These are phyloP conservation scores for Sclerotinia sclerotiorum DNA, from an alignment of 2,329 filamentous ascomycete species.

Conservation along the genomic window DNA sequence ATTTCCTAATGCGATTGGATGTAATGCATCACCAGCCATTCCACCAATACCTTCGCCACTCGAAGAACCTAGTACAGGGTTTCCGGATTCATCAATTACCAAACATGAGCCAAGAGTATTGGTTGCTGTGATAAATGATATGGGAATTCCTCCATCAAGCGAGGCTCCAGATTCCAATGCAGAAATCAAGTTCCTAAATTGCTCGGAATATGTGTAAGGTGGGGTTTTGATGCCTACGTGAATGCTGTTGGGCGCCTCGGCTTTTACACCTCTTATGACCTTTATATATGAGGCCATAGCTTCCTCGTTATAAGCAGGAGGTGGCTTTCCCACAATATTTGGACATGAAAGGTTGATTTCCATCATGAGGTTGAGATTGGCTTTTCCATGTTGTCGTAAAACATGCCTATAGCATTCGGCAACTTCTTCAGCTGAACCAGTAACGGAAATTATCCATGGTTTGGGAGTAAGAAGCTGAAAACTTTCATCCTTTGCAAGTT, in stretches of 20 bases:
- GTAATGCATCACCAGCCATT: constrained; percentile 69
- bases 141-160: constrained; percentile 41
- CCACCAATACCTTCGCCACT: constrained; percentile 62
- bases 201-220: constrained; percentile 69
- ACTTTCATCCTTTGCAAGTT: constrained; percentile 43
- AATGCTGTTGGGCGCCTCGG: constrained; percentile 17
- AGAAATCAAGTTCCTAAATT: constrained; percentile 58
- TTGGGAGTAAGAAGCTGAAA: constrained; percentile 45
- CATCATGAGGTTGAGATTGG: constrained; percentile 49
- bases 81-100: constrained; percentile 46
- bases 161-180: constrained; percentile 46
- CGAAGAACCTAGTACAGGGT: constrained; percentile 51
- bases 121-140: constrained; percentile 71
- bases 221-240: constrained; percentile 69
- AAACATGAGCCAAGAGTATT: constrained; percentile 73
- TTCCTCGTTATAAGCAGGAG: constrained; percentile 64
- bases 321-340: constrained; percentile 67
- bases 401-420: constrained; percentile 50
- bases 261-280: constrained; percentile 23
- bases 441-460: constrained; percentile 69
- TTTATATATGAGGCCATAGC: constrained; percentile 57
- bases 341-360: constrained; percentile 80
- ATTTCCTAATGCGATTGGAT: constrained; percentile 73
- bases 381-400: constrained; percentile 41
- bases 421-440: constrained; percentile 60